Evolutionary conservation across 805 yeast species (phyloP).

Genomic region (Spathaspora gorwiae): DNA sequence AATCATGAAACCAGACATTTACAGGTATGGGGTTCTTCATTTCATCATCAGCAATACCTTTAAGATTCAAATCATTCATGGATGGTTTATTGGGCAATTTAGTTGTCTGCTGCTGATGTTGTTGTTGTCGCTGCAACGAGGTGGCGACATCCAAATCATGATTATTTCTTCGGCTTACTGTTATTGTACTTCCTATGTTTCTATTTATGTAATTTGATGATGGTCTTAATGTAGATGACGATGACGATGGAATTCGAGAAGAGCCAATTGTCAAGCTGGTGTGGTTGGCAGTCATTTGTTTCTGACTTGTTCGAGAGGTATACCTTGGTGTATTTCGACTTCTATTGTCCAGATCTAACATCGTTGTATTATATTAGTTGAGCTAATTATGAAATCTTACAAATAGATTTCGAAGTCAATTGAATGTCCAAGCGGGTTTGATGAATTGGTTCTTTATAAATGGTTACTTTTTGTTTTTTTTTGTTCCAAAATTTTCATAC

Average conservation of each 20-base stretch:
- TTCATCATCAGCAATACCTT: neutral
- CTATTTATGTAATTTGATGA: slow-evolving; percentile 11
- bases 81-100: neutral
- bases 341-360: neutral
- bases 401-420: no score
- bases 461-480: no score
- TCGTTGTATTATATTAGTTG: neutral
- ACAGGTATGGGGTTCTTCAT: slow-evolving; percentile 30
- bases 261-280: slow-evolving; percentile 15
- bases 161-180: slow-evolving; percentile 14
- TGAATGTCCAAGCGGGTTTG: no score
- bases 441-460: no score
- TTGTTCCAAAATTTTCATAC: no score
- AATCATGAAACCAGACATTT: slow-evolving; percentile 66
- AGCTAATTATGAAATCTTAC: no score
- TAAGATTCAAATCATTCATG: no score
- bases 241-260: slow-evolving; percentile 1
- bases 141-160: slow-evolving; percentile 4
- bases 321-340: neutral
- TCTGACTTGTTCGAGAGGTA: neutral
- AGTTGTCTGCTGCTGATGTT: no score
- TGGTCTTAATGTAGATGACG: neutral
- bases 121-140: neutral
- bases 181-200: slow-evolving; percentile 20
- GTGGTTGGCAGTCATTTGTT: slow-evolving; percentile 17